Base-by-base conservation (phyloP, 179 eudicot species). In the Beta corolliflora region DNA sequence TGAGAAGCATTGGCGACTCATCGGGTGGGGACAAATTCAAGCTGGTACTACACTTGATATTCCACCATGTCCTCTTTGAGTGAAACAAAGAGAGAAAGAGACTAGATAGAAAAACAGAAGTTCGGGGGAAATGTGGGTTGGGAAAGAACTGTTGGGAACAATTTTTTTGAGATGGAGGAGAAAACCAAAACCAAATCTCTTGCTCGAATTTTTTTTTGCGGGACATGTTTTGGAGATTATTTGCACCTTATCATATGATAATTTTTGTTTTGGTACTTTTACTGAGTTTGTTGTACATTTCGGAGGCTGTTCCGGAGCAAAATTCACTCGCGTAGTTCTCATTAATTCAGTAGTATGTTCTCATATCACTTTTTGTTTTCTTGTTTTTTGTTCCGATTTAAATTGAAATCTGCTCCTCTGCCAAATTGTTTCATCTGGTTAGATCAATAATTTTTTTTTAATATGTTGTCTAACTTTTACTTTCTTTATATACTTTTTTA, bases 11-110 rank as follows among this genome's bases (percentile, higher is more conserved):
- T 95, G 99, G 98, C 95, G 99, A 56, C 91, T 95, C 7, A 95
- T 94, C 15, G 99, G 99, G 4, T 95, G 99, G 99, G 99, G 99
- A 59, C 93, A 94, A 82, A 95, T 96, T 87, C 98, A 94, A 84
- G 96, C 94, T 31, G 99, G 99, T 66, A 85, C 53, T 10, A 94
- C 97, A 4, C 90, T 95, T 1, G 97, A 95, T 52, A 90, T 94
- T 79, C 99, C 99, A 74, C 92, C 97, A 25, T 89, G 90, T 80
- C 96, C 98, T 46, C 85, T 94, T 68, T 94, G 85, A 93, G 83
- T 81, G 55, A 76, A 23, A 41, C 65, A 64, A 80, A 31, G 50
- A 45, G 50, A 45, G 23, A 52, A 25, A 66, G 14, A 36, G 18
- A 44, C 48, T 67, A 73, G 54, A 18, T 58, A 81, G 53, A 59